phyloP scores from a whole-genome alignment of 1,139 yeast genomes.

The Debaryomyces fabryi region DNA sequence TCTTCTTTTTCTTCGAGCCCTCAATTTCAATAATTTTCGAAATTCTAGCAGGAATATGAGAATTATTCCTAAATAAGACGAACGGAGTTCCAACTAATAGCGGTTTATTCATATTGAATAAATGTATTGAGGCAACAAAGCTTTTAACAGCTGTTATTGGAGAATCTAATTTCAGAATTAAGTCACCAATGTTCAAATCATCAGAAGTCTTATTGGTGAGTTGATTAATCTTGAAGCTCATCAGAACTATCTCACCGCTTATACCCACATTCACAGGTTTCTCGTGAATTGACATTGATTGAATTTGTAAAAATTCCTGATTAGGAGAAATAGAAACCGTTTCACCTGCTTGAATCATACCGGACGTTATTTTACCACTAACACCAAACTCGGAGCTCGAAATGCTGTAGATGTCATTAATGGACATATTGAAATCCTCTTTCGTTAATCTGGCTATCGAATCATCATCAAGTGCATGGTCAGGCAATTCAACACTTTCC shows the following conservation, averaged over 20 bases:
- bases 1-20: slow-evolving; percentile 48
- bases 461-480: slow-evolving; percentile 19
- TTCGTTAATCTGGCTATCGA: slow-evolving; percentile 25
- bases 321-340: slow-evolving; percentile 63
- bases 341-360: slow-evolving; percentile 78
- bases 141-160: slow-evolving; percentile 49
- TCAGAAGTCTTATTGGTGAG: slow-evolving; percentile 54
- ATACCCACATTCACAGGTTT: slow-evolving; percentile 49
- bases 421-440: slow-evolving; percentile 51
- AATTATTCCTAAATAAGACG: slow-evolving; percentile 79
- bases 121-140: slow-evolving; percentile 58
- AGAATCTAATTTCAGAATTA: slow-evolving; percentile 55
- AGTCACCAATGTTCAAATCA: slow-evolving; percentile 64
- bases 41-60: slow-evolving; percentile 74
- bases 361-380: slow-evolving; percentile 75
- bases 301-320: slow-evolving; percentile 37
- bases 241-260: slow-evolving; percentile 69
- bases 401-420: slow-evolving; percentile 48
- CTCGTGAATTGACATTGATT: slow-evolving; percentile 30
- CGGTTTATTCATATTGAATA: slow-evolving; percentile 76
- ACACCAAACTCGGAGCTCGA: slow-evolving; percentile 49
- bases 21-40: slow-evolving; percentile 55
- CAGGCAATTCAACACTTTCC: slow-evolving; percentile 35
- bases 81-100: slow-evolving; percentile 82
- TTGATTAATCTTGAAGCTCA: slow-evolving; percentile 54